Percentiles rank a stretch among this genome's conserved stretches.
These are phyloP conservation scores for Abortiporus biennis DNA, from an alignment of 1,284 basidiomycete species.

Conservation along the genomic window DNA sequence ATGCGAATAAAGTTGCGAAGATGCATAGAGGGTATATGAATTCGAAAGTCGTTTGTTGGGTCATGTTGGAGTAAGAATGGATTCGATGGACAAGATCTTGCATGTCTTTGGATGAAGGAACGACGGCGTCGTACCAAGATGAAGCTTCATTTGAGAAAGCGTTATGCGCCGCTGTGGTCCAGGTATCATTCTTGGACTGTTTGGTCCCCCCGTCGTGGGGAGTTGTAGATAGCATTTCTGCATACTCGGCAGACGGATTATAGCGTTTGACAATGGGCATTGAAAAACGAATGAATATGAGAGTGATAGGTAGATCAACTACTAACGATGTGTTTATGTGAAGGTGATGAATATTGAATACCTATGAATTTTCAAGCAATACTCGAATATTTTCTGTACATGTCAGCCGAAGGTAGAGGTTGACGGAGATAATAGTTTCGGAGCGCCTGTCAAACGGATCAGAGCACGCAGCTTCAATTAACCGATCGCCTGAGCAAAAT, in stretches of 20 bases:
- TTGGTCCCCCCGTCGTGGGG: background rate
- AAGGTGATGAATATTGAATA: background rate
- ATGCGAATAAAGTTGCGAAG: slow-evolving; percentile 1
- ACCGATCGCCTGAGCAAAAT: no score
- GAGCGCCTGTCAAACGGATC: background rate
- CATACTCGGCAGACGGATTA: background rate
- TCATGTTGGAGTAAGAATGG: background rate
- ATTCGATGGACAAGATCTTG: background rate
- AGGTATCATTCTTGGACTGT: background rate
- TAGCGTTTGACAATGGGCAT: background rate
- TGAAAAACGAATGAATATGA: background rate
- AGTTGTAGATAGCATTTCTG: background rate
- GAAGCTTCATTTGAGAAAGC: background rate
- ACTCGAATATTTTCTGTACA: background rate
- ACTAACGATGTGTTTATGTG: background rate
- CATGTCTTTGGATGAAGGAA: background rate
- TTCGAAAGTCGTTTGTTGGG: slow-evolving; percentile 1
- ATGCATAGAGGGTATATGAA: slow-evolving; percentile 2
- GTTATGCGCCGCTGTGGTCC: background rate
- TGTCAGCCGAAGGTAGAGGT: background rate
- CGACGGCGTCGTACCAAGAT: background rate
- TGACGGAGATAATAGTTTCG: background rate
- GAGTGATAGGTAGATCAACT: background rate
- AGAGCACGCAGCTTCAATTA: background rate
- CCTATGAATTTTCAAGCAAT: background rate